Evolutionary conservation across 2,329 filamentous ascomycete species (phyloP).

Genomic region (Aureobasidium lini): DNA sequence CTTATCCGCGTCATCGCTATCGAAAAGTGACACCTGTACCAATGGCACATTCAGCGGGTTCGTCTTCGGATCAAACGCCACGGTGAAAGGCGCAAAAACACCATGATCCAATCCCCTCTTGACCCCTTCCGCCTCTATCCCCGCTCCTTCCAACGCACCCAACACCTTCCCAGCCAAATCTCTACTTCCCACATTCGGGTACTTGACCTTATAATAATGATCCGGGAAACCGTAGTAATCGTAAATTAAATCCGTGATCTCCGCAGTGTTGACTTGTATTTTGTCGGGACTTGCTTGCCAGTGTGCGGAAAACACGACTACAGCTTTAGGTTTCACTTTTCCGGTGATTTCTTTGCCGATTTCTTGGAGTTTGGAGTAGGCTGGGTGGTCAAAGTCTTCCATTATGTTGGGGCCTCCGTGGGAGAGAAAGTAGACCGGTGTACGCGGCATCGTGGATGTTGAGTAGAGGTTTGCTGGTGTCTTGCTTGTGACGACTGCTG

Average conservation of each 20-base stretch:
- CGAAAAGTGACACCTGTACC: slow-evolving; percentile 65
- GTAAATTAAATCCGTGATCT: slow-evolving; percentile 60
- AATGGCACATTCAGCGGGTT: slow-evolving; percentile 47
- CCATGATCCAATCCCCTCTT: slow-evolving; percentile 66
- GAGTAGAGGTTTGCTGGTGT: background rate
- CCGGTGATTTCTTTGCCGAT: slow-evolving; percentile 65
- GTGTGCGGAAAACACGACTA: slow-evolving; percentile 71
- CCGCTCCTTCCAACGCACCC: slow-evolving; percentile 45
- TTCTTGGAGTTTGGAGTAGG: slow-evolving; percentile 54
- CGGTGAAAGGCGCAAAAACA: slow-evolving; percentile 64
- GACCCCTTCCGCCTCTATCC: slow-evolving; percentile 53
- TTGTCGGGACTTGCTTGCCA: slow-evolving; percentile 56
- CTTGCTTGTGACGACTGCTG: background rate
- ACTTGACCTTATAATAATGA: slow-evolving; percentile 61
- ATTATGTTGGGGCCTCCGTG: slow-evolving; percentile 54
- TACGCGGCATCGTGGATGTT: slow-evolving; percentile 23
- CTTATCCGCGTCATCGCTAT: slow-evolving; percentile 54
- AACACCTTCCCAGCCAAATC: slow-evolving; percentile 54
- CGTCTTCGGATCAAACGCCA: slow-evolving; percentile 36
- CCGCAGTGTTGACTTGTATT: slow-evolving; percentile 59
- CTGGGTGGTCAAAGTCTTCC: slow-evolving; percentile 55
- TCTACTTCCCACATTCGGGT: slow-evolving; percentile 55
- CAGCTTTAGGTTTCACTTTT: slow-evolving; percentile 61
- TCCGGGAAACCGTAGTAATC: slow-evolving; percentile 68
- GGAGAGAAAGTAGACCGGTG: slow-evolving; percentile 47